Evolutionary conservation across 1,284 basidiomycete genomes (phyloP).

Genomic region (Amylostereum areolatum): DNA sequence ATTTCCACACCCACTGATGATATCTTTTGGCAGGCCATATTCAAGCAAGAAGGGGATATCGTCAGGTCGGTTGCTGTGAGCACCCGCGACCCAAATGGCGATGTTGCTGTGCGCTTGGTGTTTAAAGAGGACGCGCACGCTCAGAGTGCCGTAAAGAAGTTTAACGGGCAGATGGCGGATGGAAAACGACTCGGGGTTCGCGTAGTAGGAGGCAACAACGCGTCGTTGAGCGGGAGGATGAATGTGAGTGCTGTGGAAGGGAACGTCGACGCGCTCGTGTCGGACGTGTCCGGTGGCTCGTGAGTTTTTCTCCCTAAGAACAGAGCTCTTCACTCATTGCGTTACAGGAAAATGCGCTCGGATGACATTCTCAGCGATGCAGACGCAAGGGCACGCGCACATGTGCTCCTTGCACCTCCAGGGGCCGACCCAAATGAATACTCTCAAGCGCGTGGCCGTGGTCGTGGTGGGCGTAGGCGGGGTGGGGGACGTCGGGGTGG

Average conservation of each 20-base stretch:
- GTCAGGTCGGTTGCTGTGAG: conserved; percentile 41
- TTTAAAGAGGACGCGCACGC: conserved; percentile 66
- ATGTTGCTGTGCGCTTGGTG: conserved; percentile 66
- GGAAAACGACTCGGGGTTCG: conserved; percentile 66
- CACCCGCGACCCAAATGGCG: conserved; percentile 24
- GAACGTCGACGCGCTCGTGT: conserved; percentile 65
- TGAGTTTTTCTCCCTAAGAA: conserved; percentile 32
- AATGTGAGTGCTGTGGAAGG: conserved; percentile 54
- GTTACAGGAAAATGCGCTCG: conserved; percentile 77
- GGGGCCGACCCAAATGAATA: conserved; percentile 57
- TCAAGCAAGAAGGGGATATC: conserved; percentile 73
- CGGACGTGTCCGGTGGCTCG: conserved; percentile 46
- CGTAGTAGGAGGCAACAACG: conserved; percentile 54
- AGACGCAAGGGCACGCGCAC: conserved; percentile 48
- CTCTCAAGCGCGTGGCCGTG: conserved; percentile 26
- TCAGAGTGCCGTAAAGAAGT: conserved; percentile 62
- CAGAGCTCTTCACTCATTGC: background rate
- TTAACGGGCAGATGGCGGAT: conserved; percentile 77
- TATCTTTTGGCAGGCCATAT: conserved; percentile 54
- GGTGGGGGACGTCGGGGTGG: conserved; percentile 24
- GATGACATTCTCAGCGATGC: conserved; percentile 64
- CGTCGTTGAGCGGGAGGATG: conserved; percentile 47
- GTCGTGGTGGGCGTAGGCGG: conserved; percentile 21
- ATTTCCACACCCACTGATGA: too few relatives aligned
- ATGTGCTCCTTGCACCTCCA: conserved; percentile 65